Evolutionary conservation across 768 basidiomycete species (phyloP).

Genomic region (Termitomyces sp.): DNA sequence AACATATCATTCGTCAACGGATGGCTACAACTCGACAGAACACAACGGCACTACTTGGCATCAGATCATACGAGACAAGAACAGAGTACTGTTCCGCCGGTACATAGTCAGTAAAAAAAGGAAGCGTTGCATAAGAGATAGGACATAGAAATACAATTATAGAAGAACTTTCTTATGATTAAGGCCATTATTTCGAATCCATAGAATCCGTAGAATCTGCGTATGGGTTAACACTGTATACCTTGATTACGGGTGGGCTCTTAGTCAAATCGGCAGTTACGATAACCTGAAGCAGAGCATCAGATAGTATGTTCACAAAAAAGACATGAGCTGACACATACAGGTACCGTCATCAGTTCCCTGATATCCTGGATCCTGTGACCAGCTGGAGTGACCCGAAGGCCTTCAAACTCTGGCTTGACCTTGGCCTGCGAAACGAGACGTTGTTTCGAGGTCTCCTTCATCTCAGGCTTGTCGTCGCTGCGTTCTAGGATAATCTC

Average conservation of each 20-base stretch:
- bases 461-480: conserved; percentile 27
- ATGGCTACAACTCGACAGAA: conserved; percentile 11
- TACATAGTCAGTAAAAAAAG: conserved; percentile 17
- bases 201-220: conserved; percentile 37
- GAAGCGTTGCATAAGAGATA: conserved; percentile 18
- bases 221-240: conserved; percentile 94
- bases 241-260: conserved; percentile 95
- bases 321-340: conserved; percentile 36
- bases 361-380: conserved; percentile 95
- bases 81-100: conserved; percentile 1
- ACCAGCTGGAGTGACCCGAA: conserved; percentile 67
- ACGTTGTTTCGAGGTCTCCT: conserved; percentile 76
- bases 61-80: conserved; percentile 12
- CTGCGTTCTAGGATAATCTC: conserved; percentile 50
- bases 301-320: conserved; percentile 1
- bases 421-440: conserved; percentile 71
- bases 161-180: conserved; percentile 11
- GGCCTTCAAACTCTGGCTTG: conserved; percentile 79
- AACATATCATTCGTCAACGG: conserved; percentile 7
- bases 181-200: conserved; percentile 32
- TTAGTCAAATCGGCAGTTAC: conserved; percentile 94
- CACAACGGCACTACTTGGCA: conserved; percentile 11
- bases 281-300: conserved; percentile 60
- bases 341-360: conserved; percentile 91
- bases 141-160: conserved; percentile 28